phyloP scores from a whole-genome alignment of 306 rosid genomes.

The Dalbergia cultrata region DNA sequence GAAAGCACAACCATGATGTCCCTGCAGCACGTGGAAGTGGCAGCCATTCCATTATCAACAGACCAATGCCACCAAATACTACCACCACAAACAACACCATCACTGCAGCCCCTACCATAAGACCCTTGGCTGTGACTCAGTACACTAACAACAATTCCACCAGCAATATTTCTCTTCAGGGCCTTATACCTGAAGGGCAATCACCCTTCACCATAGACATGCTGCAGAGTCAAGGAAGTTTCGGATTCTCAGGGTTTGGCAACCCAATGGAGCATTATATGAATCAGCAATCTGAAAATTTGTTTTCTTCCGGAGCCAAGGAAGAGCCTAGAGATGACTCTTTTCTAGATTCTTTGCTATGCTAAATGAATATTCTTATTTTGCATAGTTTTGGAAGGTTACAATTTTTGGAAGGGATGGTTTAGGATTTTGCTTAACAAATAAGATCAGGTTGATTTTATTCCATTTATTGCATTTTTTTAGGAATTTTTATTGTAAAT shows the following conservation, averaged over 20 bases:
- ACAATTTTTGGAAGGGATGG: slow-evolving; percentile 7
- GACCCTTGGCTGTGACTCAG: slow-evolving; percentile 50
- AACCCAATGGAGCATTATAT: slow-evolving; percentile 61
- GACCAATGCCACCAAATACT: slow-evolving; percentile 50
- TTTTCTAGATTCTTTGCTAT: slow-evolving; percentile 74
- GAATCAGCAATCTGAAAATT: slow-evolving; percentile 63
- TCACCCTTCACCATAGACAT: slow-evolving; percentile 61
- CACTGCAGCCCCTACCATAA: slow-evolving; percentile 46
- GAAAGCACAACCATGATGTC: slow-evolving; percentile 95
- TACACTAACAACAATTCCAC: slow-evolving; percentile 38
- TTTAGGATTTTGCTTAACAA: slow-evolving; percentile 13
- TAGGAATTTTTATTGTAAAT: slow-evolving; percentile 42
- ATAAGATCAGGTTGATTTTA: slow-evolving; percentile 51
- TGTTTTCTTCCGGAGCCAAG: slow-evolving; percentile 63
- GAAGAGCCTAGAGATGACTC: slow-evolving; percentile 85
- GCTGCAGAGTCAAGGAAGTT: slow-evolving; percentile 58
- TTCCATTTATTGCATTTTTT: slow-evolving; percentile 60
- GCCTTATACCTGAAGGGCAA: slow-evolving; percentile 55
- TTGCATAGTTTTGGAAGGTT: slow-evolving; percentile 4
- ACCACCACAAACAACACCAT: slow-evolving; percentile 33
- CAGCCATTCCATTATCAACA: slow-evolving; percentile 56
- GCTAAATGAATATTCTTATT: slow-evolving; percentile 47
- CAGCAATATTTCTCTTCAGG: slow-evolving; percentile 49
- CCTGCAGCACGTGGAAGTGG: slow-evolving; percentile 94
- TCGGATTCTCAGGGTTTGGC: slow-evolving; percentile 60